phyloP scores from a whole-genome alignment of 768 basidiomycete genomes.

The Hygrocybe punicea region DNA sequence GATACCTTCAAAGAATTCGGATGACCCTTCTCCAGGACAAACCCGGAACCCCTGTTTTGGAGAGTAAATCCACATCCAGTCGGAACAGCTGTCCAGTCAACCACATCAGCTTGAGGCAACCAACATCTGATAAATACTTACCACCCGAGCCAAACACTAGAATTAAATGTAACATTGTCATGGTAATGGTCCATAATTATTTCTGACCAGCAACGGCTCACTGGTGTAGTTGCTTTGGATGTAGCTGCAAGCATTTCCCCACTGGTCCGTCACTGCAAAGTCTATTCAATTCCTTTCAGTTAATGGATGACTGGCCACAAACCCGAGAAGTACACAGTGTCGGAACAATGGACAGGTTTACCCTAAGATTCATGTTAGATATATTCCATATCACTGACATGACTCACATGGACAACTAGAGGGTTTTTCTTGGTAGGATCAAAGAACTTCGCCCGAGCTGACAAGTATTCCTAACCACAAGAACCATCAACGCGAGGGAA shows the following conservation, averaged over 20 bases:
- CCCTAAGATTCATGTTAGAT: slow-evolving; percentile 48
- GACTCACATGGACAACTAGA: slow-evolving; percentile 59
- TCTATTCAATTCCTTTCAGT: neutral
- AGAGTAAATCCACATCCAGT: slow-evolving; percentile 95
- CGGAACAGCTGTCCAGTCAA: slow-evolving; percentile 62
- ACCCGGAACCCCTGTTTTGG: slow-evolving; percentile 89
- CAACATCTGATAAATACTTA: slow-evolving; percentile 22
- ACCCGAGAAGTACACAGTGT: slow-evolving; percentile 94
- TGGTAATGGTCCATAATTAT: neutral
- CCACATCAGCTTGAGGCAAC: neutral
- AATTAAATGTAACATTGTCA: neutral
- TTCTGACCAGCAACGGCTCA: slow-evolving; percentile 24
- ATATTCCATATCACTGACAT: neutral
- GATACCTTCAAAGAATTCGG: slow-evolving; percentile 76
- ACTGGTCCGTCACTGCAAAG: slow-evolving; percentile 66
- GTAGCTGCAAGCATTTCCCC: slow-evolving; percentile 87
- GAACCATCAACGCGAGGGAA: neutral
- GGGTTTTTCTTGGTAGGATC: slow-evolving; percentile 63
- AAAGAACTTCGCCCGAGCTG: slow-evolving; percentile 75
- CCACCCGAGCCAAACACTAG: slow-evolving; percentile 87
- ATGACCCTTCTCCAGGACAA: slow-evolving; percentile 74
- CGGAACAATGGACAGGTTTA: slow-evolving; percentile 77
- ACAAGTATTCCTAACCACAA: slow-evolving; percentile 69
- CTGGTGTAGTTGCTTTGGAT: slow-evolving; percentile 89
- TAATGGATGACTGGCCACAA: slow-evolving; percentile 11